phyloP scores from a whole-genome alignment of 192 early-diverging fungal genomes.

The Coemansia sp. region DNA sequence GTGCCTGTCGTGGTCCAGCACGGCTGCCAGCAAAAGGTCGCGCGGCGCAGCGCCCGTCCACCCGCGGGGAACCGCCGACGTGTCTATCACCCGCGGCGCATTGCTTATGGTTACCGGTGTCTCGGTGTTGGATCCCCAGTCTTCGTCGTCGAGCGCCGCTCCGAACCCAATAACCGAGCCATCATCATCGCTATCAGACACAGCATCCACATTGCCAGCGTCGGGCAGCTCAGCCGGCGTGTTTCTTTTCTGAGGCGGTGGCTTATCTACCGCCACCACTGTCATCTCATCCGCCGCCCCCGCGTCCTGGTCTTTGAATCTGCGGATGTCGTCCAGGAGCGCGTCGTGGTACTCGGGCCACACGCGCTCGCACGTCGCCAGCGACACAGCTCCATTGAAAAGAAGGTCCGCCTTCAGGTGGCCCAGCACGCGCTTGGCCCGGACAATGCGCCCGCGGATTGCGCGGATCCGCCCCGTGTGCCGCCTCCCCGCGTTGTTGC shows the following conservation, averaged over 20 bases:
- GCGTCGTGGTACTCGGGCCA: constrained; percentile 27
- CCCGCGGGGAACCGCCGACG: constrained; percentile 1
- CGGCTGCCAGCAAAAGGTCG: constrained; percentile 1
- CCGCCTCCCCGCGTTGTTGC: constrained; percentile 2
- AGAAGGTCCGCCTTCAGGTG: constrained; percentile 21
- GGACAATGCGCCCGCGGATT: not conserved
- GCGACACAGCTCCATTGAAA: not conserved
- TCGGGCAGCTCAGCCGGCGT: not conserved
- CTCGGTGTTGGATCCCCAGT: not conserved
- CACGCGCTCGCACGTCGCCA: constrained; percentile 6
- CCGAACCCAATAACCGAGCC: not conserved
- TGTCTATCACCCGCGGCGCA: not conserved
- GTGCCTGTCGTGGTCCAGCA: constrained; percentile 13
- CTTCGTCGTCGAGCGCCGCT: too few relatives aligned
- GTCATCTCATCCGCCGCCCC: not conserved
- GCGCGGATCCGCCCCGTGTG: not conserved
- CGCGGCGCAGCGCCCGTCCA: constrained; percentile 11
- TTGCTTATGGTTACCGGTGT: too few relatives aligned
- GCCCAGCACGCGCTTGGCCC: not conserved
- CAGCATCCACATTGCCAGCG: too few relatives aligned
- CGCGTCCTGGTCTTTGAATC: not conserved
- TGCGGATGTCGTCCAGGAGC: constrained; percentile 16
- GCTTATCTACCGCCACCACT: not conserved
- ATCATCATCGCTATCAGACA: not conserved
- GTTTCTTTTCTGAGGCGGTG: not conserved